Percentiles rank a stretch among this genome's conserved stretches.
phyloP scores from a whole-genome alignment of 768 basidiomycete species.

The Suillus decipiens region DNA sequence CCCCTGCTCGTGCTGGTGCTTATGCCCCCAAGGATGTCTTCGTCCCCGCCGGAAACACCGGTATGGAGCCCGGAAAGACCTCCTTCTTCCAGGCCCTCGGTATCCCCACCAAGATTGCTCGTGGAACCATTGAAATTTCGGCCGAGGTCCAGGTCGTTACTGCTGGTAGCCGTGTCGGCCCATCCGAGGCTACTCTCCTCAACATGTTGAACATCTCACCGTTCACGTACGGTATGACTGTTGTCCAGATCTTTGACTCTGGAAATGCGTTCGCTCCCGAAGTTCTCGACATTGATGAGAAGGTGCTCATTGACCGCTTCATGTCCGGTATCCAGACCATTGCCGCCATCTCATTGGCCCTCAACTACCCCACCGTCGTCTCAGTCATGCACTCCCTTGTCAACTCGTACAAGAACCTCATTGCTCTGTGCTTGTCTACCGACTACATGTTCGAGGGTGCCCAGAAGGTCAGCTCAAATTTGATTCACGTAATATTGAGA shows the following conservation, averaged over 20 bases:
- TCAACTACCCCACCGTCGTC: constrained; percentile 94
- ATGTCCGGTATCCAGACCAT: constrained; percentile 92
- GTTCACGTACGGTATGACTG: constrained; percentile 99
- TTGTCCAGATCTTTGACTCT: constrained; percentile 93
- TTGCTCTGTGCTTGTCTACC: constrained; percentile 85
- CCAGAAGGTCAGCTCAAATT: constrained; percentile 69
- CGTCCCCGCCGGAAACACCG: constrained; percentile 96
- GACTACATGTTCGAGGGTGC: constrained; percentile 94
- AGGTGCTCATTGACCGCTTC: constrained; percentile 91
- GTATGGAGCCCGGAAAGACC: constrained; percentile 99
- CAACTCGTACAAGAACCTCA: constrained; percentile 98
- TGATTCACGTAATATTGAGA: constrained; percentile 16
- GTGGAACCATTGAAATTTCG: constrained; percentile 99
- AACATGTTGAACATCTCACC: constrained; percentile 99
- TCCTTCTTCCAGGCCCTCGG: constrained; percentile 99
- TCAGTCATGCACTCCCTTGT: constrained; percentile 94
- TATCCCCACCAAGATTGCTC: constrained; percentile 99
- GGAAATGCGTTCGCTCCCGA: constrained; percentile 89
- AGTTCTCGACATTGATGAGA: constrained; percentile 92
- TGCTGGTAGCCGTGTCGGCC: constrained; percentile 90
- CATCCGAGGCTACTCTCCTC: constrained; percentile 95
- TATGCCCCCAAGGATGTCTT: constrained; percentile 89
- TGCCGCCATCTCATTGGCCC: constrained; percentile 92
- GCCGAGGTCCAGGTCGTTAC: constrained; percentile 93
- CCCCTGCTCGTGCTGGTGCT: constrained; percentile 98